Evolutionary conservation across 2,329 filamentous ascomycete genomes (phyloP), one percentile per base, ranked within the genome.

Genomic region (Diplodia scrobiculata): DNA sequence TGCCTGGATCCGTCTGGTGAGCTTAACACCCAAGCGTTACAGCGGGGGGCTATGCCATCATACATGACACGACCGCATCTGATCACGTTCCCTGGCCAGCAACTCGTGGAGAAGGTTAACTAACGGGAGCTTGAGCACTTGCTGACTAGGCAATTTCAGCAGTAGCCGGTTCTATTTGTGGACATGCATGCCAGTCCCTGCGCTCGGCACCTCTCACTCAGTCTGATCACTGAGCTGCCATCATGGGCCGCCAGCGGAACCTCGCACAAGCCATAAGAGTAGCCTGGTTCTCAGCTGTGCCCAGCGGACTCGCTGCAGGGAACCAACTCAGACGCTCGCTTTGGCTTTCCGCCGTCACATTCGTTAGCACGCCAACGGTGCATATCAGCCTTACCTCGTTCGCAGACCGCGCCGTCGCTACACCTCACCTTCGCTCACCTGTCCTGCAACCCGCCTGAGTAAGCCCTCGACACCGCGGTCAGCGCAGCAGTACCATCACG

Each of bases 31-130:
- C 72, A 72, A 72, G 71, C 76, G 75, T 76, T 74, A 74, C 73
- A 75, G 73, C 68, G 73, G 73, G 63, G 69, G 74, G 74, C 75
- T 73, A 76, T 77, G 74, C 74, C 74, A 77, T 51, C 64, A 59
- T 66, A 38, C 64, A 71, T 73, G 71, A 73, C 68, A 71, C 65
- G 66, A 51, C 50, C 38, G 55, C 55, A 60, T 60, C 55, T 68
- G 64, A 68, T 68, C 69, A 67, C 70, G 71, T 70, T 73, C 73
- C 71, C 71, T 72, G 70, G 73, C 51, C 55, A 60, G 55, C 55
- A 60, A 47, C 55, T 66, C 64, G 45, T 66, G 64, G 55, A 59
- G 64, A 59, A 65, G 62, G 62, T 65, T 65, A 65, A 65, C 41
- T 65, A 54, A 65, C 52, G 62, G 50, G 52, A 58, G 73, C 72